phyloP scores from a whole-genome alignment of 2,329 filamentous ascomycete species.

The Fusarium begoniae region DNA sequence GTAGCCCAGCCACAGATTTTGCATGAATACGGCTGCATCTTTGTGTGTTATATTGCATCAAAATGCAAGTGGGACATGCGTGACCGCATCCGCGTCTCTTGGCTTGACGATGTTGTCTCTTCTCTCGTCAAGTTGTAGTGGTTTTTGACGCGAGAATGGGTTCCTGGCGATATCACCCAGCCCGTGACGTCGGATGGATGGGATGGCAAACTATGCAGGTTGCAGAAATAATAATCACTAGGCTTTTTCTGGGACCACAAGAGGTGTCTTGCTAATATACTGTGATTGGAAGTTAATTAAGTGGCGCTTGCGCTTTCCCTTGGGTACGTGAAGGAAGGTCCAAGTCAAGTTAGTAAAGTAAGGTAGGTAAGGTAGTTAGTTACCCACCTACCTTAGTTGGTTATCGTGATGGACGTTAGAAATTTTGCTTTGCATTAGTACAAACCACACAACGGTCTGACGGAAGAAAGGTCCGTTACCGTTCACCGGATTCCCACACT shows the following conservation, averaged over 20 bases:
- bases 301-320: conserved; percentile 17
- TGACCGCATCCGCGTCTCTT: conserved; percentile 6
- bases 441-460: not conserved
- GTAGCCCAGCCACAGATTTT: conserved; percentile 6
- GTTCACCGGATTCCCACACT: conserved; percentile 1
- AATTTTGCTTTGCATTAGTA: conserved; percentile 13
- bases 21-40: conserved; percentile 4
- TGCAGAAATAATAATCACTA: conserved; percentile 18
- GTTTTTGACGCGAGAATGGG: conserved; percentile 1
- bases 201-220: conserved; percentile 21
- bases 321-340: not conserved
- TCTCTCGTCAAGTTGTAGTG: conserved; percentile 11
- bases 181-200: conserved; percentile 9
- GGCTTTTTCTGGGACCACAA: not conserved
- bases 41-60: conserved; percentile 2
- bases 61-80: conserved; percentile 9
- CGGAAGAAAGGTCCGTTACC: not conserved
- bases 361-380: not conserved
- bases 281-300: conserved; percentile 21
- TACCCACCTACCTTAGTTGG: not conserved
- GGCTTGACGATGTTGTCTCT: conserved; percentile 24
- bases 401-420: not conserved
- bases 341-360: not conserved
- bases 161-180: conserved; percentile 23
- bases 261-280: conserved; percentile 5